phyloP scores from a whole-genome alignment of 2,329 filamentous ascomycete genomes.

The Talaromyces albobiverticillius region DNA sequence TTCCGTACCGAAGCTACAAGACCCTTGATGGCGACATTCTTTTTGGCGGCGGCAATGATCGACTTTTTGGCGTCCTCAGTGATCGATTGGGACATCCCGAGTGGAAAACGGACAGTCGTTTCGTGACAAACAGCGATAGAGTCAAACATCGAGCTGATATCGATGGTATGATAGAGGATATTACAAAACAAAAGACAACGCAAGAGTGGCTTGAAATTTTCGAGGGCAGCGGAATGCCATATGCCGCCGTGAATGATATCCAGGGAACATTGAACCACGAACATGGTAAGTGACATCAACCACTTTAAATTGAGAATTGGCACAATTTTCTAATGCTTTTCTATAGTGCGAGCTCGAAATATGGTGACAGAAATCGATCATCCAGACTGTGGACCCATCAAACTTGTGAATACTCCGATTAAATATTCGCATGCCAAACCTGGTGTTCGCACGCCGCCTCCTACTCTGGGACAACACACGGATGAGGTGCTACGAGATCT shows the following conservation, averaged over 20 bases:
- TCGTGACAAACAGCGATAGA: conserved; percentile 57
- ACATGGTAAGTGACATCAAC: conserved; percentile 59
- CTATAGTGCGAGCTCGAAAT: conserved; percentile 63
- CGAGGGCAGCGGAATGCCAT: conserved; percentile 91
- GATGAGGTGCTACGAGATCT: conserved; percentile 68
- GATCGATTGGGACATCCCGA: conserved; percentile 56
- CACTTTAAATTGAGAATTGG: not conserved
- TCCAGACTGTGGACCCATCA: conserved; percentile 75
- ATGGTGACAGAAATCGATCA: conserved; percentile 93
- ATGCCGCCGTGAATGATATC: conserved; percentile 91
- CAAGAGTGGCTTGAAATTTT: conserved; percentile 82
- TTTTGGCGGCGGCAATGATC: conserved; percentile 63
- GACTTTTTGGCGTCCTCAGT: conserved; percentile 59
- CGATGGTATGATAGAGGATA: conserved; percentile 72
- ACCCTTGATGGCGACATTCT: conserved; percentile 63
- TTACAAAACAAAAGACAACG: conserved; percentile 75
- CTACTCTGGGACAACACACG: conserved; percentile 83
- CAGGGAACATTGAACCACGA: conserved; percentile 78
- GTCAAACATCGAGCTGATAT: conserved; percentile 70
- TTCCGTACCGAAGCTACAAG: conserved; percentile 83
- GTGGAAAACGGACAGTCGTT: conserved; percentile 57
- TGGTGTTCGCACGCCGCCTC: conserved; percentile 72
- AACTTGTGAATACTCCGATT: conserved; percentile 88
- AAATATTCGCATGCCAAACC: conserved; percentile 87
- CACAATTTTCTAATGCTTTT: not conserved